Percentiles rank a stretch among this genome's conserved stretches.
phyloP scores from a whole-genome alignment of 306 rosid genomes.

The Glycine latifolia region DNA sequence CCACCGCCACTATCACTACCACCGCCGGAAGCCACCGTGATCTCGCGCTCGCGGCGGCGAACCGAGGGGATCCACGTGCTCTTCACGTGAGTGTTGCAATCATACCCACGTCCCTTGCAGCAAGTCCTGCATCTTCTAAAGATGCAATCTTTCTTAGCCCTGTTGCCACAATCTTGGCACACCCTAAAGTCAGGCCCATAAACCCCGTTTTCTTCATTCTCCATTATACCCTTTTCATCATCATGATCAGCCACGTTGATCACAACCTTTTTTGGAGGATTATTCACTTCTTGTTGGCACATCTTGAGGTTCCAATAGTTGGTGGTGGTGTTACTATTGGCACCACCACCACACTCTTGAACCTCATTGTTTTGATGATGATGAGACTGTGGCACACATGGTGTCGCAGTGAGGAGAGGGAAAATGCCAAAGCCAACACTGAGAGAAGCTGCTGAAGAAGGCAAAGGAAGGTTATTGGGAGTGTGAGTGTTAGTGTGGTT shows the following conservation, averaged over 20 bases:
- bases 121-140: constrained; percentile 80
- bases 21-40: constrained; percentile 19
- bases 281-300: constrained; percentile 54
- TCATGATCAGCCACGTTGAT: constrained; percentile 39
- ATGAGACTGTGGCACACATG: constrained; percentile 51
- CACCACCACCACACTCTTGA: constrained; percentile 16
- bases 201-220: constrained; percentile 50
- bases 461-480: constrained; percentile 43
- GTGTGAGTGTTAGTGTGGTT: constrained; percentile 44
- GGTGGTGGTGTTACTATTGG: background rate
- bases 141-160: constrained; percentile 81
- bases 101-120: constrained; percentile 74
- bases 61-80: constrained; percentile 88
- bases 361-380: constrained; percentile 35
- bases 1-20: constrained; percentile 33
- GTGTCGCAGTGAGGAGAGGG: constrained; percentile 75
- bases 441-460: constrained; percentile 64
- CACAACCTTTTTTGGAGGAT: constrained; percentile 44
- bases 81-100: constrained; percentile 75
- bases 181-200: constrained; percentile 55
- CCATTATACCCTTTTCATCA: constrained; percentile 23
- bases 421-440: constrained; percentile 86
- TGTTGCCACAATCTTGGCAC: constrained; percentile 84
- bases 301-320: constrained; percentile 61
- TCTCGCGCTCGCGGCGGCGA: constrained; percentile 70